These are phyloP conservation scores for Phytophthora agathidicida DNA, from an alignment of 352 stramenopile genomes.

Conservation along the genomic window DNA sequence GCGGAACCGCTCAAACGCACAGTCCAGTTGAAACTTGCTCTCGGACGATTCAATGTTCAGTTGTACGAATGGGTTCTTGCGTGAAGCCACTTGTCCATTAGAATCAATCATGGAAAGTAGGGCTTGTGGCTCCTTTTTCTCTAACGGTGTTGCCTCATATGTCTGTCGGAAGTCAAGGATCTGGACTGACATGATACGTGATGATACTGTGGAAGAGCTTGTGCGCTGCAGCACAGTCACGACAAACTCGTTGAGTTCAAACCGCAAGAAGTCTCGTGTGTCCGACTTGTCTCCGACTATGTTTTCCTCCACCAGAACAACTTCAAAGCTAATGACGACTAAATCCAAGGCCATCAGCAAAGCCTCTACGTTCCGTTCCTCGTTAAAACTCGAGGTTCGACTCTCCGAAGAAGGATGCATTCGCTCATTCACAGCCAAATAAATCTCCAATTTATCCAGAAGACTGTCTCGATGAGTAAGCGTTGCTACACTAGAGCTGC, in stretches of 20 bases:
- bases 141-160: slow-evolving; percentile 10
- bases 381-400: slow-evolving; percentile 48
- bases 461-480: slow-evolving; percentile 16
- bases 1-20: slow-evolving; percentile 62
- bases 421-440: slow-evolving; percentile 60
- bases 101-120: slow-evolving; percentile 35
- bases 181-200: slow-evolving; percentile 63
- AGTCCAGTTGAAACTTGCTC: slow-evolving; percentile 59
- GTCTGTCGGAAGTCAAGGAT: slow-evolving; percentile 74
- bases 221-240: slow-evolving; percentile 69
- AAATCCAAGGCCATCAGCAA: slow-evolving; percentile 74
- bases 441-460: slow-evolving; percentile 60
- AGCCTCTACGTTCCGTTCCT: slow-evolving; percentile 53
- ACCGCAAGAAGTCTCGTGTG: slow-evolving; percentile 67
- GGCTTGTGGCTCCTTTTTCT: slow-evolving; percentile 33
- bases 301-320: slow-evolving; percentile 39
- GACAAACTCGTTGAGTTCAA: slow-evolving; percentile 71
- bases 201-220: slow-evolving; percentile 53
- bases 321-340: slow-evolving; percentile 63
- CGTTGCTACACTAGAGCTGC: slow-evolving; percentile 1
- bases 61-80: slow-evolving; percentile 45
- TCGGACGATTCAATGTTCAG: slow-evolving; percentile 67
- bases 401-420: slow-evolving; percentile 61
- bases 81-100: slow-evolving; percentile 5
- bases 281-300: slow-evolving; percentile 33